Conservation (phyloP, 2,329 filamentous ascomycete genomes). For the Pseudogymnoascus sp. region DNA sequence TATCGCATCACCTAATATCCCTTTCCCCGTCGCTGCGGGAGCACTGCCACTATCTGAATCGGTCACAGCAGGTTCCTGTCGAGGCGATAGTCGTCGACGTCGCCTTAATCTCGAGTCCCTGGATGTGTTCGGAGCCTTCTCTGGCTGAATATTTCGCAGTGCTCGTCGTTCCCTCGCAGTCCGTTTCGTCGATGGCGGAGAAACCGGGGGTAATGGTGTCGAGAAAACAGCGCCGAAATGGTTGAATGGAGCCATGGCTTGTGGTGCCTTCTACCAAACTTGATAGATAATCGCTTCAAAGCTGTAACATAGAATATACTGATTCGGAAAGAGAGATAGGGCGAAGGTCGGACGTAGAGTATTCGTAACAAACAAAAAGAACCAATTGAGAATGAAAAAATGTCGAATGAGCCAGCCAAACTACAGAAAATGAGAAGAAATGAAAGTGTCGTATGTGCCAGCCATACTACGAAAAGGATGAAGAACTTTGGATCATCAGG, state of each 20-base stretch:
- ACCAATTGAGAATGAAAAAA: slow-evolving; percentile 5
- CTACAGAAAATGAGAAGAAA: slow-evolving; percentile 6
- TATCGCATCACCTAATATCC: background rate
- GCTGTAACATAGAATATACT: background rate
- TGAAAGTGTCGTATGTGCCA: slow-evolving; percentile 1
- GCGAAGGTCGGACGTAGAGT: background rate
- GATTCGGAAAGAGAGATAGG: background rate
- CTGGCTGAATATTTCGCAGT: background rate
- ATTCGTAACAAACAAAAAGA: background rate
- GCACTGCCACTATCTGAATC: background rate
- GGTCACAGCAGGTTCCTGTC: background rate
- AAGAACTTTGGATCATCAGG: background rate
- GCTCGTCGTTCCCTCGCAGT: background rate
- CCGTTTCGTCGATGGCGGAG: background rate
- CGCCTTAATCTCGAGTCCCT: background rate
- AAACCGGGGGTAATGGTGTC: background rate
- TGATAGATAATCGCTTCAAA: background rate
- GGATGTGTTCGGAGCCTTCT: background rate
- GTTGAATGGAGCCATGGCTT: slow-evolving; percentile 1
- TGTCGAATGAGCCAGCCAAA: slow-evolving; percentile 6
- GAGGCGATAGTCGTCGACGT: background rate
- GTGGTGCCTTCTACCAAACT: background rate
- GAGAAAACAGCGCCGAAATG: background rate
- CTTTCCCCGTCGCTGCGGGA: background rate
- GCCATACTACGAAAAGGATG: slow-evolving; percentile 5